These are phyloP conservation scores for Gigaspora rosea DNA, from an alignment of 192 early-diverging fungal genomes.

Conservation along the genomic window DNA sequence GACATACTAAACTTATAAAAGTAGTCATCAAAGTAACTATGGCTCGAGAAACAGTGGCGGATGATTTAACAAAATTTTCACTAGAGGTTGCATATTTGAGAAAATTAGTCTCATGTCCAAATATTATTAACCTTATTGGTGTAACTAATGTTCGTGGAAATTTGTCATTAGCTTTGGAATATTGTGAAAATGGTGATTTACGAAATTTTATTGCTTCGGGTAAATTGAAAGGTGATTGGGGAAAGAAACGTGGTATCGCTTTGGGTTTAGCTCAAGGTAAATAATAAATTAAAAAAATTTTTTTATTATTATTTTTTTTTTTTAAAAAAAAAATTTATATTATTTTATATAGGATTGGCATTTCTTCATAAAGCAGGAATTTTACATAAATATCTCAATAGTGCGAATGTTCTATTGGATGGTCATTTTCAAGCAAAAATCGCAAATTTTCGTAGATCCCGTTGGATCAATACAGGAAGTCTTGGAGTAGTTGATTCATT, in stretches of 20 bases:
- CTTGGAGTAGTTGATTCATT: constrained; percentile 9
- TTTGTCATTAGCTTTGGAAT: constrained; percentile 19
- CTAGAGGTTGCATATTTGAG: constrained; percentile 25
- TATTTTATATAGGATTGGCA: constrained; percentile 14
- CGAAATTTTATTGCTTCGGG: constrained; percentile 12
- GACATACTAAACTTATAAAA: not conserved
- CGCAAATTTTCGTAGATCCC: constrained; percentile 31
- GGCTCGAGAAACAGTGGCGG: not conserved
- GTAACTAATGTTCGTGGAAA: not conserved
- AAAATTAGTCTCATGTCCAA: constrained; percentile 27
- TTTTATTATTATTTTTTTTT: no score
- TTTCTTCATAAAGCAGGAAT: constrained; percentile 33
- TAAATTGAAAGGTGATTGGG: constrained; percentile 31
- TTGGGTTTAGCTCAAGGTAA: constrained; percentile 29
- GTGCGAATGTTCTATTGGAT: constrained; percentile 26
- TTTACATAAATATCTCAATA: constrained; percentile 32
- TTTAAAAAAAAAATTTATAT: not conserved
- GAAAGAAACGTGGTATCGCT: constrained; percentile 25
- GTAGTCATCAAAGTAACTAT: constrained; percentile 21
- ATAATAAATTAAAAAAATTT: no score
- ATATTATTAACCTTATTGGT: constrained; percentile 31
- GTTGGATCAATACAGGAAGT: constrained; percentile 9
- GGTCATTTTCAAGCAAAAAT: constrained; percentile 29
- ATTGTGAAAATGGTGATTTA: constrained; percentile 30
- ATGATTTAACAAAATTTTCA: constrained; percentile 11